phyloP scores from a whole-genome alignment of 2,329 filamentous ascomycete genomes.

The Mollisiaceae sp. region DNA sequence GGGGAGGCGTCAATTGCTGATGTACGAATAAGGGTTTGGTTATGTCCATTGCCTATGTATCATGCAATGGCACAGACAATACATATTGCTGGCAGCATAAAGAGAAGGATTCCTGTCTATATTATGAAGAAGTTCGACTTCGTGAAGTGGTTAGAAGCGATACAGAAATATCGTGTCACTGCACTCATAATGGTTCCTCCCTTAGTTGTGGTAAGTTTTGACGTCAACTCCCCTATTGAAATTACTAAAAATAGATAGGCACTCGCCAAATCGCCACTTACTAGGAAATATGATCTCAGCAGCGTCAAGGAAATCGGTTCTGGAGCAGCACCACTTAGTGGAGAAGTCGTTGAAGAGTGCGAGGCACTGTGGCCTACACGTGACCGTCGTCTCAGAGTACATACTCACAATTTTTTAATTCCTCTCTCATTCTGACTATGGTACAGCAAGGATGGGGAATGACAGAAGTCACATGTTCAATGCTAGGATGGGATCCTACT shows the following conservation, averaged over 20 bases:
- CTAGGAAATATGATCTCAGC: slow-evolving; percentile 80
- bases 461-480: slow-evolving; percentile 80
- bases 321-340: slow-evolving; percentile 81
- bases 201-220: slow-evolving; percentile 61
- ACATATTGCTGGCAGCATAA: slow-evolving; percentile 65
- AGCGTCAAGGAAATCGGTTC: slow-evolving; percentile 81
- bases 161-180: slow-evolving; percentile 72
- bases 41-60: slow-evolving; percentile 57
- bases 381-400: slow-evolving; percentile 65
- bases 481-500: slow-evolving; percentile 66
- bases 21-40: slow-evolving; percentile 29
- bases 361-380: slow-evolving; percentile 71
- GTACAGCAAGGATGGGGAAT: slow-evolving; percentile 81
- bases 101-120: slow-evolving; percentile 69
- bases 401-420: not conserved
- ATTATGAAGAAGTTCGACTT: slow-evolving; percentile 83
- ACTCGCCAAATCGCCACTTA: slow-evolving; percentile 76
- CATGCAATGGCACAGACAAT: slow-evolving; percentile 76
- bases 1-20: slow-evolving; percentile 54
- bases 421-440: slow-evolving; percentile 7
- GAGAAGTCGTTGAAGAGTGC: slow-evolving; percentile 76
- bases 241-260: slow-evolving; percentile 48
- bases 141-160: slow-evolving; percentile 68
- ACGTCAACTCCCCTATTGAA: not conserved
- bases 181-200: slow-evolving; percentile 73